Evolutionary conservation across 805 yeast genomes (phyloP).

Genomic region (Debaryomyces tyrocola): DNA sequence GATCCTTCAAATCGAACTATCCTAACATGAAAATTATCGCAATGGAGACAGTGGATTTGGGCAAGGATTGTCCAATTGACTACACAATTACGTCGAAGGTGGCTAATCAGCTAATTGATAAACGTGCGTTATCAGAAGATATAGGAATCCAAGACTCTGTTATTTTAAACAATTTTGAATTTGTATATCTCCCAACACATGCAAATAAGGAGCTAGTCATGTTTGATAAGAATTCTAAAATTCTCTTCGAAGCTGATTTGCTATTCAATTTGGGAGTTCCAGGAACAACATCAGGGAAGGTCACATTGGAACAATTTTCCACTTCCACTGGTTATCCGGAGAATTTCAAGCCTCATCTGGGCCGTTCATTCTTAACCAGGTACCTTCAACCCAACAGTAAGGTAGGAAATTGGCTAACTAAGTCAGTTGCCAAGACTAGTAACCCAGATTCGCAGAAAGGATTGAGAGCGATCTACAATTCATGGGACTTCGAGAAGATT

Average conservation of each 20-base stretch:
- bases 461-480: slow-evolving; percentile 22
- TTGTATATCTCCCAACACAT: slow-evolving; percentile 57
- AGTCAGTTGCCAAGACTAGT: slow-evolving; percentile 10
- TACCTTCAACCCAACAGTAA: slow-evolving; percentile 40
- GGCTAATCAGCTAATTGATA: slow-evolving; percentile 34
- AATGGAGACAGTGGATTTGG: slow-evolving; percentile 39
- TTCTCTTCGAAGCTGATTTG: slow-evolving; percentile 60
- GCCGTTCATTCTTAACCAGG: slow-evolving; percentile 41
- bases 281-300: slow-evolving; percentile 22
- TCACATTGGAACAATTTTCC: slow-evolving; percentile 42
- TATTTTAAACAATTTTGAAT: slow-evolving; percentile 46
- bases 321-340: slow-evolving; percentile 35
- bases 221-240: slow-evolving; percentile 46
- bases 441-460: slow-evolving; percentile 13
- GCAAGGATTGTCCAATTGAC: slow-evolving; percentile 38
- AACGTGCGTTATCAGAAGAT: slow-evolving; percentile 17
- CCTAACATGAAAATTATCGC: slow-evolving; percentile 58
- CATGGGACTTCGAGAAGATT: slow-evolving; percentile 49
- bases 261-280: slow-evolving; percentile 55
- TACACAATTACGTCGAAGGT: slow-evolving; percentile 31
- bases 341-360: slow-evolving; percentile 40
- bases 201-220: slow-evolving; percentile 59
- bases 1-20: slow-evolving; percentile 47
- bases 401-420: slow-evolving; percentile 33
- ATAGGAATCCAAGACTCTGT: slow-evolving; percentile 38